Percentiles rank a stretch among this genome's conserved stretches.
phyloP scores from a whole-genome alignment of 305 asterid species.

The Fraxinus nigra region DNA sequence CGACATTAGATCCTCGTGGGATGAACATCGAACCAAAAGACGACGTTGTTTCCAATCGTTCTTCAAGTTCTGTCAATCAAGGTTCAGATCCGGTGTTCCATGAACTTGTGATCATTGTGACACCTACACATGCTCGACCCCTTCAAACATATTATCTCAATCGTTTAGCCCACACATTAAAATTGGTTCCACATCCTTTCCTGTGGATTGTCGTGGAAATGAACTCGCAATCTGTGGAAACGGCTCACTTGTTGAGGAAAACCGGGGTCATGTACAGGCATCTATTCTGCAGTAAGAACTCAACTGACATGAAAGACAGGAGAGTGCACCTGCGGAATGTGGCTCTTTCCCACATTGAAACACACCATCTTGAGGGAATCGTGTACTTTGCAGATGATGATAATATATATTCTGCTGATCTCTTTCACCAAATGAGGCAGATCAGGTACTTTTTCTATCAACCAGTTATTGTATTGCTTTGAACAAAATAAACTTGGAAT shows the following conservation, averaged over 20 bases:
- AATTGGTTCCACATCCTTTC: constrained; percentile 57
- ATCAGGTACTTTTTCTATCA: constrained; percentile 55
- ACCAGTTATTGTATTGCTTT: neutral
- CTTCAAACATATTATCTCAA: constrained; percentile 55
- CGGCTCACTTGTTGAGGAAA: constrained; percentile 65
- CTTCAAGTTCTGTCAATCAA: constrained; percentile 16
- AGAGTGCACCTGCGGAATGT: constrained; percentile 50
- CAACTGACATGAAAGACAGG: constrained; percentile 39
- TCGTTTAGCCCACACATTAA: constrained; percentile 56
- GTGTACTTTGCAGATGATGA: constrained; percentile 73
- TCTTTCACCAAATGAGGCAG: constrained; percentile 66
- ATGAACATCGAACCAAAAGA: constrained; percentile 21
- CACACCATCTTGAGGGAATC: constrained; percentile 71
- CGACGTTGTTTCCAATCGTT: constrained; percentile 22
- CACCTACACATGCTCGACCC: constrained; percentile 48
- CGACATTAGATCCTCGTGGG: constrained; percentile 25
- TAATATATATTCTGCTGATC: constrained; percentile 46
- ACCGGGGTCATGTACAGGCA: constrained; percentile 71
- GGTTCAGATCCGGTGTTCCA: constrained; percentile 22
- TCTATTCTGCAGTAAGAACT: constrained; percentile 52
- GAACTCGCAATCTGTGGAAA: constrained; percentile 54
- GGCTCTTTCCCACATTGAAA: constrained; percentile 73
- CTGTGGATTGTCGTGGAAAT: constrained; percentile 86
- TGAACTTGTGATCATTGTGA: constrained; percentile 69
- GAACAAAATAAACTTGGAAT: neutral